A percentile compares a stretch with the other conserved stretches of the same genome.
phyloP scores from a whole-genome alignment of 306 rosid species.

The Carpinus viminea region DNA sequence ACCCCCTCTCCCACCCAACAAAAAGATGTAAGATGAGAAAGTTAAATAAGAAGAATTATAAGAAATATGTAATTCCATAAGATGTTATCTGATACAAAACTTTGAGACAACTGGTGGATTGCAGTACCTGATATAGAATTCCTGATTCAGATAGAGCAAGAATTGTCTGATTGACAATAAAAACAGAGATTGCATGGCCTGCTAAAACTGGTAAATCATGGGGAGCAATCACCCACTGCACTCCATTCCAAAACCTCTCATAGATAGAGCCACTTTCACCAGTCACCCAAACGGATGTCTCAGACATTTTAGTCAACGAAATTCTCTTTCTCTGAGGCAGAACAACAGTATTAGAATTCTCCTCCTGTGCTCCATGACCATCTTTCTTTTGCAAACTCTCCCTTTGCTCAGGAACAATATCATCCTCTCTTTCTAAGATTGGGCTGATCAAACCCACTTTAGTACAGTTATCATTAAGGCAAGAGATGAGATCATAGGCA shows the following conservation, averaged over 20 bases:
- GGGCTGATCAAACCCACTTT: conserved; percentile 39
- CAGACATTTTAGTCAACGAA: conserved; percentile 79
- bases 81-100: not conserved
- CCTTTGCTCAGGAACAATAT: conserved; percentile 29
- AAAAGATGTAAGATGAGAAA: not conserved
- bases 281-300: conserved; percentile 77
- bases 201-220: conserved; percentile 72
- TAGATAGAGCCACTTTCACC: conserved; percentile 87
- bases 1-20: not conserved
- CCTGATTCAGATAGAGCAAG: conserved; percentile 86
- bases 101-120: conserved; percentile 15
- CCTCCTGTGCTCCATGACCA: conserved; percentile 23
- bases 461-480: conserved; percentile 47
- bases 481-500: conserved; percentile 71
- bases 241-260: conserved; percentile 97
- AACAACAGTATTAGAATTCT: conserved; percentile 29
- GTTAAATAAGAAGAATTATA: conserved; percentile 1
- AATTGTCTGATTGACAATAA: conserved; percentile 61
- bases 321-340: conserved; percentile 68
- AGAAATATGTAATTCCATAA: not conserved
- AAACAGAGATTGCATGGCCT: conserved; percentile 63
- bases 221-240: conserved; percentile 90
- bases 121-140: conserved; percentile 65
- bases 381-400: conserved; percentile 25
- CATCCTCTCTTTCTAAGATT: conserved; percentile 29